These are phyloP conservation scores for Pythium graminicola DNA, from an alignment of 352 stramenopile species.

Conservation along the genomic window DNA sequence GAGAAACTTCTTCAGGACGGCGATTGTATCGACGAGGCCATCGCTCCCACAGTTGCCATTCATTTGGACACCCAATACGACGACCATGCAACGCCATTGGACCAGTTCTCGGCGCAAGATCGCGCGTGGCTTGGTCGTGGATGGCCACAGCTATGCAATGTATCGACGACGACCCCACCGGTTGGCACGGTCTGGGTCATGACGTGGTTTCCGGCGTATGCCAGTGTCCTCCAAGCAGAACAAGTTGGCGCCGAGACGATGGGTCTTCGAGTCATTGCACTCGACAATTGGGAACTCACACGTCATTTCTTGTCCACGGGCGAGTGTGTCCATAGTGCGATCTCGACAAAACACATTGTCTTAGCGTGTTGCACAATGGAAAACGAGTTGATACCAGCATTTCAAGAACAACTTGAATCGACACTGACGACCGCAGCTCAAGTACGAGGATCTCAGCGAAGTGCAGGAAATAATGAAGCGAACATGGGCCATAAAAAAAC, in stretches of 20 bases:
- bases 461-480: slow-evolving; percentile 13
- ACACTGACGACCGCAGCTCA: slow-evolving; percentile 24
- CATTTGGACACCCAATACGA: slow-evolving; percentile 10
- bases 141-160: slow-evolving; percentile 3
- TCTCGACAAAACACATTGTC: slow-evolving; percentile 23
- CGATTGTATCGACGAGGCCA: not conserved
- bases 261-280: slow-evolving; percentile 32
- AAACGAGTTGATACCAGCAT: slow-evolving; percentile 11
- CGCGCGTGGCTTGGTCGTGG: slow-evolving; percentile 1
- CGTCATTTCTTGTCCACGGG: slow-evolving; percentile 30
- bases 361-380: slow-evolving; percentile 25
- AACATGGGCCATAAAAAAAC: slow-evolving; percentile 38
- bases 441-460: slow-evolving; percentile 23
- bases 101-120: slow-evolving; percentile 3
- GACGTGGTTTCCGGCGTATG: slow-evolving; percentile 46
- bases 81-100: slow-evolving; percentile 3
- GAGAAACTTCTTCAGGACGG: not conserved
- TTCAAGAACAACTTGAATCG: slow-evolving; percentile 5
- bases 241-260: slow-evolving; percentile 20
- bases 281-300: slow-evolving; percentile 35
- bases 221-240: slow-evolving; percentile 34
- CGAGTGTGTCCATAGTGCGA: slow-evolving; percentile 32
- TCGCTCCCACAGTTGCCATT: not conserved
- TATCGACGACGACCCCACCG: not conserved
- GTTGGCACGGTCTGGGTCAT: slow-evolving; percentile 8